These are phyloP conservation scores for Ceratocystis colombiana DNA, from an alignment of 2,329 filamentous ascomycete species.

Conservation along the genomic window DNA sequence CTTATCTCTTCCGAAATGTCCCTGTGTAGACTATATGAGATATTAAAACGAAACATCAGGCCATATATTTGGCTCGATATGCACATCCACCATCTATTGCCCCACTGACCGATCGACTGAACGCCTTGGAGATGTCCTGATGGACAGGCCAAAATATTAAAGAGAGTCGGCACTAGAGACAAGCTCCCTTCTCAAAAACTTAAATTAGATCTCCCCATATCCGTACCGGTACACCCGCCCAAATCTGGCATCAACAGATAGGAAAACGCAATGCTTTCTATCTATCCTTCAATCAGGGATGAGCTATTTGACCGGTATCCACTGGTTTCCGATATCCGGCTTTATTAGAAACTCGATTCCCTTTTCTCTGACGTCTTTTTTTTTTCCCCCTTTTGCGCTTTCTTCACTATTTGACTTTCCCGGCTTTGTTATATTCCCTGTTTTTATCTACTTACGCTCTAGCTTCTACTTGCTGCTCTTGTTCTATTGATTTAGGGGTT, in stretches of 20 bases:
- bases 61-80: neutral
- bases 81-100: neutral
- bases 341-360: neutral
- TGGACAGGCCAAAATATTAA: neutral
- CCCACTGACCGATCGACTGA: neutral
- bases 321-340: slow-evolving; percentile 9
- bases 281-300: neutral
- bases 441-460: neutral
- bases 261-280: neutral
- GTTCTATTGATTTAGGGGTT: neutral
- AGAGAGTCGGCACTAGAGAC: no score
- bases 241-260: neutral
- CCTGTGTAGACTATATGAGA: slow-evolving; percentile 36
- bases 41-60: slow-evolving; percentile 7
- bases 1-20: slow-evolving; percentile 58
- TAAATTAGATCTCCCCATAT: no score
- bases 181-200: no score
- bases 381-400: neutral
- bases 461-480: neutral
- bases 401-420: neutral
- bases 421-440: slow-evolving; percentile 11
- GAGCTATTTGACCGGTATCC: neutral
- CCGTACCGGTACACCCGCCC: neutral
- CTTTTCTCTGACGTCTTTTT: neutral
- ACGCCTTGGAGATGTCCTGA: neutral